Evolutionary conservation across 1,284 basidiomycete species (phyloP).

Genomic region (Ustilago cynodontis): DNA sequence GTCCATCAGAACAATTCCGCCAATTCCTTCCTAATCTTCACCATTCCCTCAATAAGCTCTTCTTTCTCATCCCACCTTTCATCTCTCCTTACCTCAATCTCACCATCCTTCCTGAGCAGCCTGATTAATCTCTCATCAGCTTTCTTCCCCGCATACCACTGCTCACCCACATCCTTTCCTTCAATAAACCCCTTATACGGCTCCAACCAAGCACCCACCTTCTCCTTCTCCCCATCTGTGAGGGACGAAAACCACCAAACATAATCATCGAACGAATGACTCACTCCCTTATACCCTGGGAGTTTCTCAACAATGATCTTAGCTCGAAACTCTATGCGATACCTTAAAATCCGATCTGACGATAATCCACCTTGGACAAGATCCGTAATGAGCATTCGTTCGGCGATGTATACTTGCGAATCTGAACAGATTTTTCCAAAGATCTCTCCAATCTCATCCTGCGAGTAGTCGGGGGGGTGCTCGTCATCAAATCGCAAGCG

Average conservation of each 20-base stretch:
- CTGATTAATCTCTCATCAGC: slow-evolving; percentile 15
- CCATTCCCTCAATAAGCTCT: slow-evolving; percentile 25
- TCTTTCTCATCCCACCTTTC: slow-evolving; percentile 34
- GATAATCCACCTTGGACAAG: slow-evolving; percentile 21
- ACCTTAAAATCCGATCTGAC: slow-evolving; percentile 25
- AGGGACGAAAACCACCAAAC: slow-evolving; percentile 40
- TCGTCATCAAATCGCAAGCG: slow-evolving; percentile 35
- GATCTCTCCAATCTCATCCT: slow-evolving; percentile 17
- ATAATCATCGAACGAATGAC: slow-evolving; percentile 49
- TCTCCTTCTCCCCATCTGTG: slow-evolving; percentile 1
- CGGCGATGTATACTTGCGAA: slow-evolving; percentile 50
- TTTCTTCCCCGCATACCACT: slow-evolving; percentile 21
- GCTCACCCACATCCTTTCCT: slow-evolving; percentile 15
- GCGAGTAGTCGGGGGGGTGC: background rate
- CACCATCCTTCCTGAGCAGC: slow-evolving; percentile 18
- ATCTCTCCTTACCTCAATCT: slow-evolving; percentile 18
- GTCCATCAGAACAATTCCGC: slow-evolving; percentile 8
- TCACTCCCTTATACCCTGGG: slow-evolving; percentile 32
- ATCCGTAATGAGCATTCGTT: slow-evolving; percentile 43
- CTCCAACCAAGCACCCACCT: slow-evolving; percentile 21
- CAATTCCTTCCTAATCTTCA: slow-evolving; percentile 22
- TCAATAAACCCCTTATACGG: slow-evolving; percentile 26
- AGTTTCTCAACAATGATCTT: slow-evolving; percentile 13
- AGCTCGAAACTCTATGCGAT: slow-evolving; percentile 44
- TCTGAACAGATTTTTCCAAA: slow-evolving; percentile 42